Conservation (phyloP, 1,139 yeast species). For the Geotrichum phurueaensis region DNA sequence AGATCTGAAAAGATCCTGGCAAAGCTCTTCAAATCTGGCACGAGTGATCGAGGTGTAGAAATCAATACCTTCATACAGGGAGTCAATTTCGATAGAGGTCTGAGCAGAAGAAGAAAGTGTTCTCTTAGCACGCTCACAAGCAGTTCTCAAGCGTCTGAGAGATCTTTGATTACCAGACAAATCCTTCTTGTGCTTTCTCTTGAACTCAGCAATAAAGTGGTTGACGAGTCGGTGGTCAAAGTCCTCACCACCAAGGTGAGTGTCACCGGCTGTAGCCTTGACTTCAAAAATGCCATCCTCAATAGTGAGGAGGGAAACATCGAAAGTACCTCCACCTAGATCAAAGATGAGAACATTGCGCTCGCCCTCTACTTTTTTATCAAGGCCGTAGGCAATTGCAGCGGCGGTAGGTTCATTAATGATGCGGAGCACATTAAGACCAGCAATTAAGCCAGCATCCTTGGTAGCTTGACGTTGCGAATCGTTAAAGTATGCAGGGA, state of each 20-base stretch:
- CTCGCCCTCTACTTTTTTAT: slow-evolving; percentile 84
- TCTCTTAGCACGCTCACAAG: slow-evolving; percentile 99
- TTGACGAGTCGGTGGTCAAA: slow-evolving; percentile 94
- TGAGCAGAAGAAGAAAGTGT: slow-evolving; percentile 95
- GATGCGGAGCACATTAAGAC: slow-evolving; percentile 88
- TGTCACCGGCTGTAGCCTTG: slow-evolving; percentile 99
- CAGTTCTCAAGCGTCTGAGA: slow-evolving; percentile 96
- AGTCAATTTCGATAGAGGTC: slow-evolving; percentile 95
- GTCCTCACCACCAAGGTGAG: slow-evolving; percentile 99
- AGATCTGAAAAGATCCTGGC: slow-evolving; percentile 91
- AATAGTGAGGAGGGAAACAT: slow-evolving; percentile 92
- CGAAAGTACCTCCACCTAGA: slow-evolving; percentile 99
- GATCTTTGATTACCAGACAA: slow-evolving; percentile 91
- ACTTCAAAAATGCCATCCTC: slow-evolving; percentile 99
- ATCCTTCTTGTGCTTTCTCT: slow-evolving; percentile 93
- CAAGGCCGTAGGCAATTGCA: slow-evolving; percentile 95
- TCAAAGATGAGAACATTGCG: slow-evolving; percentile 86
- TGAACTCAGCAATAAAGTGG: slow-evolving; percentile 83
- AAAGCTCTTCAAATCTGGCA: slow-evolving; percentile 98
- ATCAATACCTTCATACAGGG: slow-evolving; percentile 93
- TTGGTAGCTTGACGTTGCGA: slow-evolving; percentile 98
- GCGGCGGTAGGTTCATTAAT: slow-evolving; percentile 97
- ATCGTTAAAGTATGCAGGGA: slow-evolving; percentile 85
- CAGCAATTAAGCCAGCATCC: slow-evolving; percentile 95
- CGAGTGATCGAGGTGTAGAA: slow-evolving; percentile 95